Percentiles rank a stretch among this genome's conserved stretches.
phyloP scores from a whole-genome alignment of 169 alveolate species.

The Plasmodium adleri region DNA sequence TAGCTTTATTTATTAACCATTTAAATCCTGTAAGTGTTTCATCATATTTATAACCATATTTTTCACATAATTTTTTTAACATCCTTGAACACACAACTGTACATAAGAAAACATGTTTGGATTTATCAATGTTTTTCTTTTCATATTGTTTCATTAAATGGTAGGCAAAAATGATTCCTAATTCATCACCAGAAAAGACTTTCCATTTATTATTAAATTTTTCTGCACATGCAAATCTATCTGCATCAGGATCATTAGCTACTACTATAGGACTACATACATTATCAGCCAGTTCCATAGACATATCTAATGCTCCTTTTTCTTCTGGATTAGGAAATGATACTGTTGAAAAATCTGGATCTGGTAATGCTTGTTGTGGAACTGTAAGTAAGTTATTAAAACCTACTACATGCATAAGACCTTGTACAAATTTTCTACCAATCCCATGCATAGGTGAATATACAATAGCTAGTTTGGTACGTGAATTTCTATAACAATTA shows the following conservation, averaged over 20 bases:
- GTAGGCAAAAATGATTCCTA: constrained; percentile 82
- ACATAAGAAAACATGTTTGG: constrained; percentile 77
- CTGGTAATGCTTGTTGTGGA: constrained; percentile 84
- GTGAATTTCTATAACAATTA: constrained; percentile 72
- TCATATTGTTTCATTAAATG: constrained; percentile 63
- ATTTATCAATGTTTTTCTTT: constrained; percentile 58
- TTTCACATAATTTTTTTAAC: constrained; percentile 76
- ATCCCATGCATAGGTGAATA: constrained; percentile 93
- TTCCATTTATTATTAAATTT: constrained; percentile 82
- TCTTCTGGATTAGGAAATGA: constrained; percentile 89
- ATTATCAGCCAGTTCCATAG: constrained; percentile 82
- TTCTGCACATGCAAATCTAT: constrained; percentile 89
- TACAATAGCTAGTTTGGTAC: constrained; percentile 79
- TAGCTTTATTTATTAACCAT: constrained; percentile 85
- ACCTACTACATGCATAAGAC: constrained; percentile 82
- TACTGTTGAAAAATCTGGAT: constrained; percentile 90
- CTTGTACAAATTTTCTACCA: constrained; percentile 81
- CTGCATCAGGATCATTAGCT: constrained; percentile 93
- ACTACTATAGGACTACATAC: constrained; percentile 81
- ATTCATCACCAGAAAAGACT: constrained; percentile 82
- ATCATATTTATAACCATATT: constrained; percentile 77
- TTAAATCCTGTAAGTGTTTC: constrained; percentile 88
- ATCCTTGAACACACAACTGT: constrained; percentile 79
- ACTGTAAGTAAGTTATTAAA: constrained; percentile 78
- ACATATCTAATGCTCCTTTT: constrained; percentile 83